Evolutionary conservation across 768 basidiomycete species (phyloP).

Genomic region (Mycena galericulata): DNA sequence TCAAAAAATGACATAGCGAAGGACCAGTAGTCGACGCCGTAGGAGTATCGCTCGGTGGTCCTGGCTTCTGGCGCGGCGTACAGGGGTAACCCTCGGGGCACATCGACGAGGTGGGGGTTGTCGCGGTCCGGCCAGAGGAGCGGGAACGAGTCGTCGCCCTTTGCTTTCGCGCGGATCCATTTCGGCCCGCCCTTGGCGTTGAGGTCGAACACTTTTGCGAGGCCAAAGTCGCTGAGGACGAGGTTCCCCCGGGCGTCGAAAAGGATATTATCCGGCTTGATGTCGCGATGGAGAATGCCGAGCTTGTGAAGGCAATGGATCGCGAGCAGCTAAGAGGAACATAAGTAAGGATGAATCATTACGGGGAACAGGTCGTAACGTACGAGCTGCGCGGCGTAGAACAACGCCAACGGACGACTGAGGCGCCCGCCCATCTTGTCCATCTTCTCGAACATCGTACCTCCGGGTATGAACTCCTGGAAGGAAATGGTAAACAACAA

Average conservation of each 20-base stretch:
- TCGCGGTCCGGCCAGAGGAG: background rate
- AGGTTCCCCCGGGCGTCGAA: background rate
- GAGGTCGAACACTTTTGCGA: background rate
- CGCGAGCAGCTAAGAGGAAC: background rate
- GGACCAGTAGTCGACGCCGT: background rate
- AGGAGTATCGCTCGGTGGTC: background rate
- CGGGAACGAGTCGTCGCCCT: background rate
- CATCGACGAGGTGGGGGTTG: background rate
- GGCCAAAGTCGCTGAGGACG: background rate
- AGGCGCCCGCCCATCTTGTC: background rate
- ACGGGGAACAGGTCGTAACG: no score
- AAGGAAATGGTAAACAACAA: background rate
- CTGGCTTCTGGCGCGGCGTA: background rate
- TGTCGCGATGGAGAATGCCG: constrained; percentile 1
- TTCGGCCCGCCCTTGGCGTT: background rate
- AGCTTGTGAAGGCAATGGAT: background rate
- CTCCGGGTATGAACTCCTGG: background rate
- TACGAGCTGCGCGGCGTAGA: background rate
- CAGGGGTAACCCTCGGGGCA: background rate
- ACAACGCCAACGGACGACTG: background rate
- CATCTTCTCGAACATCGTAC: background rate
- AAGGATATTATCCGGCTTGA: background rate
- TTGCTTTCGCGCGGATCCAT: background rate
- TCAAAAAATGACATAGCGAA: background rate
- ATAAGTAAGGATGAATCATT: no score